Percentiles rank a stretch among this genome's conserved stretches.
Conservation (phyloP, 495 filamentous ascomycete genomes). For the Oidiodendron maius region DNA sequence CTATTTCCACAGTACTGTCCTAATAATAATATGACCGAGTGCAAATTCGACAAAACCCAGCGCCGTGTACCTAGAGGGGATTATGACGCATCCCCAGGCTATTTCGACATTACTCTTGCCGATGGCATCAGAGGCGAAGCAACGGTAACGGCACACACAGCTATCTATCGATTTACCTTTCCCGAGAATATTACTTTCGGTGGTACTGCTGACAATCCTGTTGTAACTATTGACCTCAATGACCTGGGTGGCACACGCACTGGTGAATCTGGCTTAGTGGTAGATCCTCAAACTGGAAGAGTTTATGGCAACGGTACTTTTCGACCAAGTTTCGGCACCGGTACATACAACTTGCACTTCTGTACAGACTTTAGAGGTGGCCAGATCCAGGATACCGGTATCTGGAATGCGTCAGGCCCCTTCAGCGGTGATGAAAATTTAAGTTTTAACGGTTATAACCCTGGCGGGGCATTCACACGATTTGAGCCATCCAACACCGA, state of each 20-base stretch:
- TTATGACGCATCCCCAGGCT: constrained; percentile 57
- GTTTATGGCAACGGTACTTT: constrained; percentile 60
- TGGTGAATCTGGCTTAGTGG: constrained; percentile 46
- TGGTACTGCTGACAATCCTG: constrained; percentile 40
- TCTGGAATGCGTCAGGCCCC: constrained; percentile 55
- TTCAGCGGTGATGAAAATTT: constrained; percentile 18
- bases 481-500: constrained; percentile 35
- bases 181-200: constrained; percentile 26
- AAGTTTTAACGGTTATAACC: constrained; percentile 17
- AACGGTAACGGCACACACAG: constrained; percentile 56
- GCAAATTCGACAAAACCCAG: constrained; percentile 51
- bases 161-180: constrained; percentile 64
- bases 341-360: constrained; percentile 51
- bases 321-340: constrained; percentile 60
- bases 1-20: constrained; percentile 62
- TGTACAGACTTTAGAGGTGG: constrained; percentile 65
- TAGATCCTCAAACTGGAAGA: constrained; percentile 47
- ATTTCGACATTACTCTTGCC: constrained; percentile 55
- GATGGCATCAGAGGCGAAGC: constrained; percentile 57
- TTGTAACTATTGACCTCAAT: constrained; percentile 58
- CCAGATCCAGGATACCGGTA: constrained; percentile 51
- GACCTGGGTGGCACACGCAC: constrained; percentile 57
- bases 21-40: constrained; percentile 52
- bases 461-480: constrained; percentile 57
- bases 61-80: constrained; percentile 39